Conservation (phyloP, 129 eudicot genomes). For the Helichrysum umbraculigerum region DNA sequence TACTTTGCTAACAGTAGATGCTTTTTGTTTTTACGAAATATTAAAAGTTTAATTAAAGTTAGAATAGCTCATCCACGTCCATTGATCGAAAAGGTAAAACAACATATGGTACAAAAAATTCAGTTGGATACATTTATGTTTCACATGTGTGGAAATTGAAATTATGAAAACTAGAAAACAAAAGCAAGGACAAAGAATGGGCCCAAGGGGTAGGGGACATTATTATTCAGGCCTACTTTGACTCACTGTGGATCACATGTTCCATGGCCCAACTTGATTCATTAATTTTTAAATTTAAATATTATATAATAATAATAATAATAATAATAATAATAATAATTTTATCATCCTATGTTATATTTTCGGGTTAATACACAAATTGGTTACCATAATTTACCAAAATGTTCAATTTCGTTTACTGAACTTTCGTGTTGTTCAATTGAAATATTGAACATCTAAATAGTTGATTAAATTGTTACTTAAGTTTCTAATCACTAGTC, state of each 20-base stretch:
- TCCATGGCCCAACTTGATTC: constrained; percentile 22
- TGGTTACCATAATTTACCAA: no score
- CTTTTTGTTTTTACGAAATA: background rate
- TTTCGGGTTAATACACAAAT: no score
- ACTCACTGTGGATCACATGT: constrained; percentile 28
- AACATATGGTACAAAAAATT: background rate
- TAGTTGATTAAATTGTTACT: no score
- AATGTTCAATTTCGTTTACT: no score
- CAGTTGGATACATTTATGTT: background rate
- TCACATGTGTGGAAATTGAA: constrained; percentile 17
- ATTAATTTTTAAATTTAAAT: background rate
- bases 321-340: no score
- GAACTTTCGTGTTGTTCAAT: no score
- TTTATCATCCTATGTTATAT: background rate
- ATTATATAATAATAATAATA: no score
- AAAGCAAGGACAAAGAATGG: constrained; percentile 28
- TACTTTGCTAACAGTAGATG: background rate
- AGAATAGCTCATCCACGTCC: no score
- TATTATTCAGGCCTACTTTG: constrained; percentile 26
- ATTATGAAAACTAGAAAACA: background rate
- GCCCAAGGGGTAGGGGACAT: constrained; percentile 14
- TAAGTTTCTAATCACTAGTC: no score
- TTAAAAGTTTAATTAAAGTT: background rate
- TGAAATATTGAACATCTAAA: no score
- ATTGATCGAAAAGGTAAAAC: background rate